Base-by-base conservation (phyloP, 2,329 filamentous ascomycete species). In the Coniochaeta sp. region DNA sequence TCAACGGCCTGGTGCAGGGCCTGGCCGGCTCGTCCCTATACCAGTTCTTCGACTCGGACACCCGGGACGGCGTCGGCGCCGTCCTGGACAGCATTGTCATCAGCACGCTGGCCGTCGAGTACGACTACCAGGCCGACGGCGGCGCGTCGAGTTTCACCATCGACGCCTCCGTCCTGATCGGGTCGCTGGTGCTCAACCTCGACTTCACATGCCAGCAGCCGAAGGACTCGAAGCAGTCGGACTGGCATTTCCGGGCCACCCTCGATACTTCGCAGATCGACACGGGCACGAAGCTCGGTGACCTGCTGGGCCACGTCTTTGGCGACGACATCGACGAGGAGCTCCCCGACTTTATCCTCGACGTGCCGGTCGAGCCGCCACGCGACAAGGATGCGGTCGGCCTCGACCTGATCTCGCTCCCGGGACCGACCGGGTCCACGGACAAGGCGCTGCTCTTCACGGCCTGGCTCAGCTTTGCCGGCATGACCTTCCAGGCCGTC, bases 41-140 rank as follows among this genome's bases (percentile, higher is more conserved):
- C 50, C 50, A 59, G 50, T 59, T 59, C 58, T 59, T 59, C 58
- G 50, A 44, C 50, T 36, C 32, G 32, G 32, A 36, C 32, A 36
- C 32, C 32, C 32, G 12, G 32, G 32, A 12, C 32, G 32, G 34
- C 34, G 38, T 59, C 36, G 50, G 32, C 32, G 32, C 32, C 7
- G 12, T 36, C 12, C 32, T 36, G 32, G 32, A 36, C 32, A 36
- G 12, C 32, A 36, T 36, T 12, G 32, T 36, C 32, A 36, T 36
- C 32, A 36, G 32, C 32, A 12, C 32, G 32, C 32, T 36, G 32
- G 32, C 32, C 12, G 32, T 36, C 32, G 32, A 36, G 32, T 36
- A 36, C 32, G 32, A 36, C 32, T 36, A 36, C 32, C 30, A 54
- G 4, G 30, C 32, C 32, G 32, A 12, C 12, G 32, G 32, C 32